These are phyloP conservation scores for Raffaelea albimanens DNA, from an alignment of 2,329 filamentous ascomycete species.

Conservation along the genomic window DNA sequence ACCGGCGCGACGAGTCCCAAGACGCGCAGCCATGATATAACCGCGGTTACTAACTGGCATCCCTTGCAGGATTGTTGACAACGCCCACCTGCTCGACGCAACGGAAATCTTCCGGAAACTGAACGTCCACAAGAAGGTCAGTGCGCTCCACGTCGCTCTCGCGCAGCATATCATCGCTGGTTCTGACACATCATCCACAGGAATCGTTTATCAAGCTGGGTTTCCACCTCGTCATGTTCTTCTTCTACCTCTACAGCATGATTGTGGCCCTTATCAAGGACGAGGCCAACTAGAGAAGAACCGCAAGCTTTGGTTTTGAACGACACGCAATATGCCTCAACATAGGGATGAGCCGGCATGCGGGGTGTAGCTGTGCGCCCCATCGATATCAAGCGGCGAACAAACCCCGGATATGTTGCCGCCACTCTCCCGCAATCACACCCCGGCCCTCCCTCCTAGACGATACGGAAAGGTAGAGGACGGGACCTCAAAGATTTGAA, in stretches of 20 bases:
- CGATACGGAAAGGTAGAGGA: too few species aligned
- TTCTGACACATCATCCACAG: slow-evolving; percentile 32
- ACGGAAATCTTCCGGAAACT: slow-evolving; percentile 99
- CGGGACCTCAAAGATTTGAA: too few species aligned
- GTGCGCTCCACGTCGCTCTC: slow-evolving; percentile 1
- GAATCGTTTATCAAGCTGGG: slow-evolving; percentile 99
- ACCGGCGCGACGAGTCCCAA: too few species aligned
- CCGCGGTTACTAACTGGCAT: slow-evolving; percentile 17
- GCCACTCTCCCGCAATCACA: too few species aligned
- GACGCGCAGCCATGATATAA: not conserved
- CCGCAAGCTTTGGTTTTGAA: too few species aligned
- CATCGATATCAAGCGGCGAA: too few species aligned
- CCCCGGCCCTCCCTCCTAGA: too few species aligned
- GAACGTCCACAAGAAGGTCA: slow-evolving; percentile 96
- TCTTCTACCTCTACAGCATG: slow-evolving; percentile 99
- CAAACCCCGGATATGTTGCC: too few species aligned
- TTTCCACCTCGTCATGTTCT: slow-evolving; percentile 99
- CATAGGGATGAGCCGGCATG: too few species aligned
- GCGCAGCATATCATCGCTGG: too few species aligned
- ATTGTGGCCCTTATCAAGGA: slow-evolving; percentile 94
- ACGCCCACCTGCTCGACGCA: slow-evolving; percentile 91
- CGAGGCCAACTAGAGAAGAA: slow-evolving; percentile 78
- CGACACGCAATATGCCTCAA: too few species aligned
- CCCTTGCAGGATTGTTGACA: slow-evolving; percentile 73
- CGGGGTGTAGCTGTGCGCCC: too few species aligned